A percentile compares a stretch with the other conserved stretches of the same genome.
These are phyloP conservation scores for Cruciata laevipes DNA, from an alignment of 257 asterid species.

Conservation along the genomic window DNA sequence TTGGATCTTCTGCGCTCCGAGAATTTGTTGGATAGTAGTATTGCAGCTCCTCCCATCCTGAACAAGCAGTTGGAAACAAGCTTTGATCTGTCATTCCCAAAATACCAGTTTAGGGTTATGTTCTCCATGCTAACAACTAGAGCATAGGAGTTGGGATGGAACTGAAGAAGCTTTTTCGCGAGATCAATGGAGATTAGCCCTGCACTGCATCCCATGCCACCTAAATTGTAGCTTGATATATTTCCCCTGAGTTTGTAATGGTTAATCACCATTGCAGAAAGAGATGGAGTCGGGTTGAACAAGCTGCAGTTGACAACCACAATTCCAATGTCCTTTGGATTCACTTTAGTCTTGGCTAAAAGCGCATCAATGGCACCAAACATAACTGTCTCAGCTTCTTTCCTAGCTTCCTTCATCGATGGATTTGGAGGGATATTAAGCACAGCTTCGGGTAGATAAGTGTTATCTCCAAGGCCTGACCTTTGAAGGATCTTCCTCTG, in stretches of 20 bases:
- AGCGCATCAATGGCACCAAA: conserved; percentile 37
- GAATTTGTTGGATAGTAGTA: conserved; percentile 28
- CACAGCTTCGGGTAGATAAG: conserved; percentile 35
- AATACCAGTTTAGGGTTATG: conserved; percentile 36
- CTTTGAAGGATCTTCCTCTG: conserved; percentile 31
- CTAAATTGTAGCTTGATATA: conserved; percentile 29
- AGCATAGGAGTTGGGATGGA: conserved; percentile 30
- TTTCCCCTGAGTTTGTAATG: conserved; percentile 39
- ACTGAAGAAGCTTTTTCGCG: conserved; percentile 35
- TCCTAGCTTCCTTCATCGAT: conserved; percentile 31
- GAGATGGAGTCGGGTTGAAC: conserved; percentile 37
- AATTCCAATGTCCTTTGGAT: conserved; percentile 29
- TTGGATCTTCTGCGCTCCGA: conserved; percentile 32
- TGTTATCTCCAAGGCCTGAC: conserved; percentile 36
- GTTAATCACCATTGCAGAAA: conserved; percentile 36
- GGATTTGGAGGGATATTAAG: conserved; percentile 35
- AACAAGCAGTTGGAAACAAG: conserved; percentile 38
- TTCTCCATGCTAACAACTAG: conserved; percentile 36
- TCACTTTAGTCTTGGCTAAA: conserved; percentile 26
- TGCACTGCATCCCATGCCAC: conserved; percentile 45
- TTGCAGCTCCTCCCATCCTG: conserved; percentile 40
- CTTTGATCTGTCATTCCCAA: conserved; percentile 36
- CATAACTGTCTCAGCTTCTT: conserved; percentile 37
- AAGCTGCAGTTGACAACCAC: conserved; percentile 41
- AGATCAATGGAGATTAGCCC: conserved; percentile 36